Conservation (phyloP, 495 filamentous ascomycete genomes). For the Lasiosphaeria ovina region DNA sequence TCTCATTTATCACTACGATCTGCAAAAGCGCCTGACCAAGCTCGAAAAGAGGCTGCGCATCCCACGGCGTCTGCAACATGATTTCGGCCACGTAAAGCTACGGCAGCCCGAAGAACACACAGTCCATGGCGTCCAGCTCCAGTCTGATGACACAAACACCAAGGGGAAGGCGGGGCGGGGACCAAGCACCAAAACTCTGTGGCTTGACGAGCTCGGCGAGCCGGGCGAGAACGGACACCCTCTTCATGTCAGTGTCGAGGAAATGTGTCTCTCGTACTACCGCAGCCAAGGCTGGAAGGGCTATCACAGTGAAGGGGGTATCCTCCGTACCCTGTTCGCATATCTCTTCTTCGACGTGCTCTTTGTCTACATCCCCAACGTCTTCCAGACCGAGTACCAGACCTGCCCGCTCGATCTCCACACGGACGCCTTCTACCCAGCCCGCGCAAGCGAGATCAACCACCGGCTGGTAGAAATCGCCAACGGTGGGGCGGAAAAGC, state of each 20-base stretch:
- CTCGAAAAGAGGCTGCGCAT: conserved; percentile 82
- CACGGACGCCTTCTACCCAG: conserved; percentile 89
- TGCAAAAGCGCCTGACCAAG: conserved; percentile 89
- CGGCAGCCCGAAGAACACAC: conserved; percentile 69
- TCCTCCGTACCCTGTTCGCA: conserved; percentile 85
- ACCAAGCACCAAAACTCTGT: conserved; percentile 73
- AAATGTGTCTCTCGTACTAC: conserved; percentile 88
- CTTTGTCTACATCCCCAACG: conserved; percentile 91
- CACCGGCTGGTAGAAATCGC: conserved; percentile 78
- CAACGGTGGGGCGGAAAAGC: conserved; percentile 66
- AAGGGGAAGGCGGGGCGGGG: conserved; percentile 40
- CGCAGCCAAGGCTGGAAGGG: conserved; percentile 85
- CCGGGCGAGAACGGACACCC: conserved; percentile 61
- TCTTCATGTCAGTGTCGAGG: conserved; percentile 62
- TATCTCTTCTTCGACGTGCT: conserved; percentile 92
- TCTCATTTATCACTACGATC: conserved; percentile 86
- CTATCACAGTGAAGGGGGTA: conserved; percentile 87
- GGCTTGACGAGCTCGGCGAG: conserved; percentile 72
- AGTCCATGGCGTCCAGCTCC: conserved; percentile 73
- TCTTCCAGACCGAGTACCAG: conserved; percentile 94
- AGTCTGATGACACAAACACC: conserved; percentile 47
- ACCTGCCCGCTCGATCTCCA: conserved; percentile 90
- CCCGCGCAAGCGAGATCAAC: conserved; percentile 84
- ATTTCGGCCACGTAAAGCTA: conserved; percentile 83
- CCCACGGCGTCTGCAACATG: conserved; percentile 84